Evolutionary conservation across 2,329 filamentous ascomycete genomes (phyloP), one percentile per base, ranked within the genome.

Genomic region (Cryphonectria naterciae): DNA sequence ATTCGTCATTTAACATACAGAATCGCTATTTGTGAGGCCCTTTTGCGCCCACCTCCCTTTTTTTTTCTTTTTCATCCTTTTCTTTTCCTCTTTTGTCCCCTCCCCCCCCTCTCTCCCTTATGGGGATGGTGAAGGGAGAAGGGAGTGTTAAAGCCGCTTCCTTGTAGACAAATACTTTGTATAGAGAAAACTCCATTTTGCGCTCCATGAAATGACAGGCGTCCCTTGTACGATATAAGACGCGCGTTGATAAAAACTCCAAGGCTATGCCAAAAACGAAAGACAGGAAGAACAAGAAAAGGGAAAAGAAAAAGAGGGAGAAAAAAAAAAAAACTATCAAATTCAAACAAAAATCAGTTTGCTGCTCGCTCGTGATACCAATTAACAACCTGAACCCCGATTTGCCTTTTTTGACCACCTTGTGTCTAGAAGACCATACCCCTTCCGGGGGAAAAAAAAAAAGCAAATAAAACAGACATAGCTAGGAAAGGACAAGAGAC

Each of bases 171-270:
- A 19, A 32, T 28, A 15, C 52, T 28, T 32, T 28, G 15, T 58
- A 19, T 37, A 39, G 11, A 39, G 4, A 32, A 46, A 46, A 22
- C 4, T 1, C 46, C 19, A 39, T 61, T 61, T 61, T 61, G 58
- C 58, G 58, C 58, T 61, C 58, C 58, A 11, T 61, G 58, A 39
- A 61, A 61, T 61, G 58, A 61, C 46, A 61, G 58, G 35, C 58
- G 35, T 58, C 54, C 54, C 25, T 56, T 32, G 28, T 17, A 32
- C 2, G 54, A 58, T 8, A 56, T 3, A 56, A 56, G 52, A 17
- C 52, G 28, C 25, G 28, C 3, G 3, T 11, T 61, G 17, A 39
- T 39, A 22, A 61, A 35, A 35, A 61, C 58, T 61, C 58, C 58
- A 39, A 22, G 35, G 58, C 58, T 61, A 61, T 61, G 58, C 58